These are phyloP conservation scores for Xylaria bambusicola DNA, from an alignment of 495 filamentous ascomycete species.

Conservation along the genomic window DNA sequence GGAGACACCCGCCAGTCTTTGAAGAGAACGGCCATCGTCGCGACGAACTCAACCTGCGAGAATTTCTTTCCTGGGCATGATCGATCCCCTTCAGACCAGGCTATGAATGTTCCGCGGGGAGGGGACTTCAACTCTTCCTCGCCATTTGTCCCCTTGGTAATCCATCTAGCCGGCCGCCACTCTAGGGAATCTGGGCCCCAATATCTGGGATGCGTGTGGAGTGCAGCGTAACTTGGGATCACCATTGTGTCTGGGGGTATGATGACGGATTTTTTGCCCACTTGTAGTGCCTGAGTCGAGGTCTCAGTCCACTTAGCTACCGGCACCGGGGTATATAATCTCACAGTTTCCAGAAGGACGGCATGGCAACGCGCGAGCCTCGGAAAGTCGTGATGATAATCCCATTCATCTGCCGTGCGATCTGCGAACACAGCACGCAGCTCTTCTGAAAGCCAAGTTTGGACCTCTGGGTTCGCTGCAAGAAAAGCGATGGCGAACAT, in stretches of 20 bases:
- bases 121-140: neutral
- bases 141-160: neutral
- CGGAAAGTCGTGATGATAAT: constrained; percentile 43
- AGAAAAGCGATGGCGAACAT: constrained; percentile 50
- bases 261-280: neutral
- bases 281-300: neutral
- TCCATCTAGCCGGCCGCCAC: neutral
- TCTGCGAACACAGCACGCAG: constrained; percentile 21
- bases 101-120: constrained; percentile 41
- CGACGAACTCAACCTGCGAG: constrained; percentile 55
- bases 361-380: constrained; percentile 45
- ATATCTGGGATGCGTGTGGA: neutral
- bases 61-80: constrained; percentile 54
- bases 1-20: constrained; percentile 34
- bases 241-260: neutral
- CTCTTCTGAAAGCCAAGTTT: constrained; percentile 38
- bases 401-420: constrained; percentile 35
- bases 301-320: constrained; percentile 38
- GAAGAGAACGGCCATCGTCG: constrained; percentile 46
- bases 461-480: constrained; percentile 48
- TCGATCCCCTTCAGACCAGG: constrained; percentile 50
- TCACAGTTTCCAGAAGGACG: constrained; percentile 54
- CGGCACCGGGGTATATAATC: constrained; percentile 48
- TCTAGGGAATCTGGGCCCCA: neutral
- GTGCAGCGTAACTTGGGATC: neutral